These are phyloP conservation scores for Clarireedia monteithiana DNA, from an alignment of 2,329 filamentous ascomycete species.

Conservation along the genomic window DNA sequence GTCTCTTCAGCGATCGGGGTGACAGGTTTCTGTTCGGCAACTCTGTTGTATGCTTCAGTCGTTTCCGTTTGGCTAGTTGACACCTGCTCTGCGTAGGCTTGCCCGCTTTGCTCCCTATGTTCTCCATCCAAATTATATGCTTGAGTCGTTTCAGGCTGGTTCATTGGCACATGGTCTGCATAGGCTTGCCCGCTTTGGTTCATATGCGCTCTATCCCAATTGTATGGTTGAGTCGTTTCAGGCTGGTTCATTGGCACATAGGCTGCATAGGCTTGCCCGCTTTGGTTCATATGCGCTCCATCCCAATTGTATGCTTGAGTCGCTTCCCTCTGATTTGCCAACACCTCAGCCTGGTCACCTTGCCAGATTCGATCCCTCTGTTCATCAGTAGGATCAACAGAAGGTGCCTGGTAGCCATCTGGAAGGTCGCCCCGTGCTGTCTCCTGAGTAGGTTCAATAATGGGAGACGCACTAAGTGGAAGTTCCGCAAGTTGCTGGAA, in stretches of 20 bases:
- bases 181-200: neutral
- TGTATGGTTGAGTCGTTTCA: too few relatives aligned
- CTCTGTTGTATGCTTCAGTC: too few relatives aligned
- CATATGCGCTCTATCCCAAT: neutral
- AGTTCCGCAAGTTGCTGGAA: neutral
- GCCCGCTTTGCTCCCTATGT: too few relatives aligned
- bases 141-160: too few relatives aligned
- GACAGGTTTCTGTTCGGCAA: too few relatives aligned
- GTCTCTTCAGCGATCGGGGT: too few relatives aligned
- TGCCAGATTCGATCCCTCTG: neutral
- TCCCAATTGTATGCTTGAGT: too few relatives aligned
- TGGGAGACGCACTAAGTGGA: neutral
- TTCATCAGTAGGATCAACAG: neutral
- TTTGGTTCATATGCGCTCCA: neutral
- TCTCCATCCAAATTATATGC: too few relatives aligned
- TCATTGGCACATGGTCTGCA: too few relatives aligned
- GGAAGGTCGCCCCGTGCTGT: conserved; percentile 1
- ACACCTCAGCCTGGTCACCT: neutral
- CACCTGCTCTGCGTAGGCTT: too few relatives aligned
- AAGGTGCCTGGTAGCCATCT: neutral
- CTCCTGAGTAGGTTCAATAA: conserved; percentile 1
- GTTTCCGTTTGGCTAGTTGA: too few relatives aligned
- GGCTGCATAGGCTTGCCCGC: neutral
- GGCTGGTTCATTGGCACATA: too few relatives aligned
- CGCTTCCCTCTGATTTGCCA: neutral